phyloP scores from a whole-genome alignment of 2,329 filamentous ascomycete species.

The Fusarium sp. region DNA sequence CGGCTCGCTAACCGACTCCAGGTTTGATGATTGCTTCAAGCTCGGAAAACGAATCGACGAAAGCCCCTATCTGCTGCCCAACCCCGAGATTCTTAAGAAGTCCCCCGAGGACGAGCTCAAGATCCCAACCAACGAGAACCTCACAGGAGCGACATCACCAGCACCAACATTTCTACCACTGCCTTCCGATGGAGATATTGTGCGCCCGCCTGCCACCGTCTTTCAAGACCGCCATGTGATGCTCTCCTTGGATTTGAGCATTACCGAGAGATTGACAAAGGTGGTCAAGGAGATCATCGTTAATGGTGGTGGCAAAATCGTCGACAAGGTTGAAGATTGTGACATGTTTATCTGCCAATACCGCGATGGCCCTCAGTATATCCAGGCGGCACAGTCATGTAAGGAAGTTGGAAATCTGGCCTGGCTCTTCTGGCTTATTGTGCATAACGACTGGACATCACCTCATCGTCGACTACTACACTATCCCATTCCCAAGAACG shows the following conservation, averaged over 20 bases:
- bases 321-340: conserved; percentile 72
- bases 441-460: conserved; percentile 87
- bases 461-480: conserved; percentile 86
- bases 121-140: conserved; percentile 67
- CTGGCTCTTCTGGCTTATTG: conserved; percentile 94
- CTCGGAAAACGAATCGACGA: conserved; percentile 93
- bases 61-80: conserved; percentile 82
- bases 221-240: conserved; percentile 83
- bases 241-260: conserved; percentile 78
- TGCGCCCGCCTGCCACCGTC: conserved; percentile 70
- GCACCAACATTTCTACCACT: conserved; percentile 57
- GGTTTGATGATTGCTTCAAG: conserved; percentile 97
- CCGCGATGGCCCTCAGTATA: conserved; percentile 82
- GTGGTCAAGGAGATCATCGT: conserved; percentile 78
- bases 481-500: conserved; percentile 82
- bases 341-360: conserved; percentile 90
- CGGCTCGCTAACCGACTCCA: conserved; percentile 48
- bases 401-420: conserved; percentile 92
- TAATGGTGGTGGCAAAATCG: conserved; percentile 76
- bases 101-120: conserved; percentile 66
- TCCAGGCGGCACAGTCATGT: conserved; percentile 76
- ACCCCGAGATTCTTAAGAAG: conserved; percentile 82
- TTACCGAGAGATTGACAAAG: conserved; percentile 72
- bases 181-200: conserved; percentile 55
- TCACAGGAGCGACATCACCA: conserved; percentile 73